Evolutionary conservation across 345 rosid genomes (phyloP).

Genomic region (Dovyalis caffra): DNA sequence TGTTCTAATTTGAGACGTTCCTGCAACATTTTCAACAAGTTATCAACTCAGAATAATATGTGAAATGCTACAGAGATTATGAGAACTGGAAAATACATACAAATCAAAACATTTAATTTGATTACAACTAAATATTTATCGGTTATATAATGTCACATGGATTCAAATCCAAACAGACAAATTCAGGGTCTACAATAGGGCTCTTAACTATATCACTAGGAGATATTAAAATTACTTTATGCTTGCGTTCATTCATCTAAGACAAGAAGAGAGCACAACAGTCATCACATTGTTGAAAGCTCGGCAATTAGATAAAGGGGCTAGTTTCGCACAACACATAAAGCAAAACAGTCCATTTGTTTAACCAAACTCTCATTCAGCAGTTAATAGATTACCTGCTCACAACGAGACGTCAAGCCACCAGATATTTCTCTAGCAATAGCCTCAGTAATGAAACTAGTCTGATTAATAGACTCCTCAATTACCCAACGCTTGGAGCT

Average conservation of each 20-base stretch:
- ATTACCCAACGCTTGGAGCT: conserved; percentile 59
- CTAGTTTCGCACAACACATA: background rate
- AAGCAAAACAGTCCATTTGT: background rate
- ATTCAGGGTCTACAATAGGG: background rate
- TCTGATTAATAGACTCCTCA: conserved; percentile 64
- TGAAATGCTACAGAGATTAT: background rate
- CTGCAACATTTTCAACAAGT: conserved; percentile 33
- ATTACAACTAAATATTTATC: background rate
- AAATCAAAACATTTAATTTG: background rate
- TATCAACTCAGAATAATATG: conserved; percentile 16
- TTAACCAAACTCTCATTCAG: background rate
- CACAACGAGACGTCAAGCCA: conserved; percentile 53
- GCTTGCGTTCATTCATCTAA: background rate
- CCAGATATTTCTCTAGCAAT: conserved; percentile 71
- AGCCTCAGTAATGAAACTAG: conserved; percentile 52
- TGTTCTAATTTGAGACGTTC: conserved; percentile 61
- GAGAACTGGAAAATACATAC: background rate
- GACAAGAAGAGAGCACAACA: background rate
- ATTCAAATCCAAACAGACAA: background rate
- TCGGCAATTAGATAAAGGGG: background rate
- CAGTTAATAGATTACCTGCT: conserved; percentile 43
- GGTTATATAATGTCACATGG: too few species aligned
- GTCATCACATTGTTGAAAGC: background rate
- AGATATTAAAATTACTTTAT: background rate
- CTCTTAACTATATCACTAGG: background rate